Conservation (phyloP, 768 basidiomycete genomes). For the Trametes coccinea region DNA sequence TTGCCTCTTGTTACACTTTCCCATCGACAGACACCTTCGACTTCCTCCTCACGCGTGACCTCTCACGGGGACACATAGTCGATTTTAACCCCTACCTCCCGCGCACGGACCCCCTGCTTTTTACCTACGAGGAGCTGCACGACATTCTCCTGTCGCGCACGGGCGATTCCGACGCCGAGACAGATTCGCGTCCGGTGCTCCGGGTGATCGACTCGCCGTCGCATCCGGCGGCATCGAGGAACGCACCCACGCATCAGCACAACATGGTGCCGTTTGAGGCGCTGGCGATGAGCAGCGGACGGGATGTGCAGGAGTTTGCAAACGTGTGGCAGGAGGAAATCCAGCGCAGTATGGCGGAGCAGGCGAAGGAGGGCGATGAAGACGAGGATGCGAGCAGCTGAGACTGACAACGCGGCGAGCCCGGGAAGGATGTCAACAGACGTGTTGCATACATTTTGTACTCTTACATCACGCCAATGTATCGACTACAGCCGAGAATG, state of each 20-base stretch:
- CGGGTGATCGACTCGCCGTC: conserved; percentile 71
- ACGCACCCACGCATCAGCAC: conserved; percentile 75
- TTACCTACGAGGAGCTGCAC: conserved; percentile 76
- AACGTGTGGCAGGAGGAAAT: conserved; percentile 61
- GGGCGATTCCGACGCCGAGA: conserved; percentile 2
- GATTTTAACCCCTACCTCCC: conserved; percentile 91
- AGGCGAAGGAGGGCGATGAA: neutral
- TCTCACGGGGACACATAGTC: conserved; percentile 73
- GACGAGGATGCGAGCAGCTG: neutral
- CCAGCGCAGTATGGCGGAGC: conserved; percentile 28
- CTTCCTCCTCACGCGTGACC: conserved; percentile 80
- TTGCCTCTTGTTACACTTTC: neutral
- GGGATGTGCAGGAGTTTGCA: conserved; percentile 72
- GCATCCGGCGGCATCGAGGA: conserved; percentile 68
- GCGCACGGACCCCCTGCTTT: conserved; percentile 86
- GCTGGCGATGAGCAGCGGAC: conserved; percentile 73
- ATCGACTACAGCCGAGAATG: neutral
- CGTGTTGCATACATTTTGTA: neutral
- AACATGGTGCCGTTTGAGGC: conserved; percentile 94
- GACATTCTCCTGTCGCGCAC: conserved; percentile 35
- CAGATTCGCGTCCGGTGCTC: conserved; percentile 38
- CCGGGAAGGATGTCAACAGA: too few species aligned
- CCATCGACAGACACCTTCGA: conserved; percentile 73
- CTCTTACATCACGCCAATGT: neutral
- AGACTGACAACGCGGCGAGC: too few species aligned